Evolutionary conservation across 306 rosid species (phyloP), one percentile per base, ranked within the genome.

Genomic region (Ormosia emarginata): DNA sequence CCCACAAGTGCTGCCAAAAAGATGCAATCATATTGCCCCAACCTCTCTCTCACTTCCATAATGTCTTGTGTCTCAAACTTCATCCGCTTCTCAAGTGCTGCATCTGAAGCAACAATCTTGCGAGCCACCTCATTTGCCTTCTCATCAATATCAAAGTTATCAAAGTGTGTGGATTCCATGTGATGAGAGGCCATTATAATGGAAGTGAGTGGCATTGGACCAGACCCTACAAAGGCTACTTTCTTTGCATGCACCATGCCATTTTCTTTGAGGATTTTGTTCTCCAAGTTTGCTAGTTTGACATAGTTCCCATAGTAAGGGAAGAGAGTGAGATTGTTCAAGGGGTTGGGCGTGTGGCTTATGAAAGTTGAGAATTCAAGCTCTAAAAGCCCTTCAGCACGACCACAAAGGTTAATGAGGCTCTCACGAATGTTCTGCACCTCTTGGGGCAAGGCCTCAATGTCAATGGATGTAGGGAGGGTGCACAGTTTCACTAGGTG

Each of bases 1-100:
- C 98, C 94, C 67, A 93, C 98, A 44, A 91, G 89, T 56, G 98
- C 94, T 4, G 97, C 98, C 88, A 93, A 69, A 57, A 93, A 83
- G 36, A 91, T 81, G 82, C 93, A 91, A 14, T 93, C 97, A 71
- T 93, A 93, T n/a, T 85, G 77, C 13, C 77, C 93, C 33, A 93
- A 78, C 69, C 50, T 79, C 86, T 90, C 94, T 4, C 29, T 69
- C 57, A 89, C 82, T 6, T 93, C 89, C 94, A 83, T 84, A 3
- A 89, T 69, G 57, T 91, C 91, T 4, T 56, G 50, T 2, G 96
- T 87, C 80, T 71, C 90, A 69, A 93, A 93, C 84, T 85, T 89
- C 98, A 93, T 93, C 78, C 98, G 83, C 89, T 80, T 88, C 79
- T 87, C 88, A 3, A 93, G 89, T 13, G 78, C 87, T 1, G 13